phyloP scores from a whole-genome alignment of 2,329 filamentous ascomycete genomes.

The Microdochium nivale region DNA sequence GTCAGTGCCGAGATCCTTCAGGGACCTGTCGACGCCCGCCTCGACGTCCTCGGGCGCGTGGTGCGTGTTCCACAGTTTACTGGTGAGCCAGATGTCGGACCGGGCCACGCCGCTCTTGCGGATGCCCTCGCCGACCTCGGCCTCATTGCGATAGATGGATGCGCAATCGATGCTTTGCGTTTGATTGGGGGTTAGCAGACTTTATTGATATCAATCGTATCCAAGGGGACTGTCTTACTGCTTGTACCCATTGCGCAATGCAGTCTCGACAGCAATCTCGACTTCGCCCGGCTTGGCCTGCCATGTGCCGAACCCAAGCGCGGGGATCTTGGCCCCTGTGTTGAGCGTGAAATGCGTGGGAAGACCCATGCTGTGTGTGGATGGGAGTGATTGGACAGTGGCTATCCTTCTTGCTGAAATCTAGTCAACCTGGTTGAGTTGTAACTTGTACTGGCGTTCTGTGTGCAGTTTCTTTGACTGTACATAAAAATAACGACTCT shows the following conservation, averaged over 20 bases:
- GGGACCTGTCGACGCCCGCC: slow-evolving; percentile 35
- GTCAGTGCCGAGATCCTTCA: slow-evolving; percentile 39
- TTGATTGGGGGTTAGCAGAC: neutral
- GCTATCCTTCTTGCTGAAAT: no score
- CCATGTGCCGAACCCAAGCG: slow-evolving; percentile 32
- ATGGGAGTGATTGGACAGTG: no score
- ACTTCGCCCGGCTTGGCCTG: slow-evolving; percentile 30
- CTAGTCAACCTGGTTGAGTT: no score
- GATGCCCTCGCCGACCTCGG: slow-evolving; percentile 32
- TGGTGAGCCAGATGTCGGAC: slow-evolving; percentile 40
- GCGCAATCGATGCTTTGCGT: slow-evolving; percentile 33
- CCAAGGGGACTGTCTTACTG: slow-evolving; percentile 12
- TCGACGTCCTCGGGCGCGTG: slow-evolving; percentile 40
- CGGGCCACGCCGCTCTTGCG: slow-evolving; percentile 27
- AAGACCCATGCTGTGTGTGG: neutral
- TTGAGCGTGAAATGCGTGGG: slow-evolving; percentile 22
- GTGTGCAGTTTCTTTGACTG: no score
- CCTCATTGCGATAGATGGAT: slow-evolving; percentile 35
- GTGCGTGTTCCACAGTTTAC: slow-evolving; percentile 52
- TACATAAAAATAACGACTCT: no score
- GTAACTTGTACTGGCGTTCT: no score
- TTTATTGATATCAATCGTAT: neutral
- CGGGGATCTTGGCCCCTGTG: slow-evolving; percentile 29
- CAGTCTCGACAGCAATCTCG: slow-evolving; percentile 35
- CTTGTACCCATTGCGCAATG: slow-evolving; percentile 33